Evolutionary conservation across 192 early-diverging fungal species (phyloP), one percentile per base, ranked within the genome.

Genomic region (Podila horticola): DNA sequence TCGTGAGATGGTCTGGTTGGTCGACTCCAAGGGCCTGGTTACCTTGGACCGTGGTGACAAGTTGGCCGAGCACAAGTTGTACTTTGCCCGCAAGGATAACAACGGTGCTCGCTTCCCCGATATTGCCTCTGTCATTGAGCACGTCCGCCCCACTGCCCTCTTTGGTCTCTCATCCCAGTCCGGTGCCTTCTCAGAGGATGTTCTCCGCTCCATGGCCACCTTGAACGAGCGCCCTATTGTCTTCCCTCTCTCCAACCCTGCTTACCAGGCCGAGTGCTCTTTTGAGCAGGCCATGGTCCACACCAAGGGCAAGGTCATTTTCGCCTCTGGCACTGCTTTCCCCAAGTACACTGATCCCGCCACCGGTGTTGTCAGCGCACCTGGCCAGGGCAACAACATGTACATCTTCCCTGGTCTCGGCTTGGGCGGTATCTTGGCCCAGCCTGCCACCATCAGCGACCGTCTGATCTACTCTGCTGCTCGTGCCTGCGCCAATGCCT

Each of bases 401-500:
- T 98, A 97, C 83, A 95, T 97, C 67, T 98, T 97, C 91, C 97
- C 97, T 57, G 95, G 95, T 61, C 90, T 99, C 38, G 97, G 97
- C 41, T 87, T 97, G 33, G 97, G 97, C 58, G 86, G 93, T 57
- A 89, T 91, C 69, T 82, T 98, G 31, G 90, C 94, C 51, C 88
- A 90, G 71, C 86, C 95, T 26, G 74, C 62, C 22, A 64, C 62
- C 31, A 93, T 98, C 69, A 92, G 94, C 36, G 93, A 96, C 77
- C 82, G 82, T 69, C 89, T 97, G 91, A 91, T 99, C 59, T 95
- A 93, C 74, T 86, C 90, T 36, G 89, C 94, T 36, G 91, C 97
- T 31, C 90, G 89, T 57, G 88, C 94, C 22, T 91, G 98, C 28
- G 89, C 97, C 13, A 84, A 92, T 59, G 87, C 93, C 20, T 83